These are phyloP conservation scores for Alternaria arborescens DNA, from an alignment of 2,329 filamentous ascomycete genomes.

Conservation along the genomic window DNA sequence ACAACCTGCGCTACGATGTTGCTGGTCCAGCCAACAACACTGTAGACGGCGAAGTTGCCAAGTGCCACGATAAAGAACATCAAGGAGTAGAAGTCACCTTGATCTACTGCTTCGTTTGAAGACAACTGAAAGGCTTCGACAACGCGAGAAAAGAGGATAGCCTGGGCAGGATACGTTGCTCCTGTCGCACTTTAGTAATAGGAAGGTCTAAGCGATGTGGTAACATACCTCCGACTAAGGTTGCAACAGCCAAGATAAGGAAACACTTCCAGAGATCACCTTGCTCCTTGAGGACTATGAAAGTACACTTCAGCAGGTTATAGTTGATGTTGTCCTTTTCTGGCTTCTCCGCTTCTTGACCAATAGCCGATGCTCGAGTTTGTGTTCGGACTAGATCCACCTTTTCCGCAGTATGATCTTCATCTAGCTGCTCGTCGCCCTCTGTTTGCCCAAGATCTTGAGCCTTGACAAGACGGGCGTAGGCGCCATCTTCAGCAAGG, in stretches of 20 bases:
- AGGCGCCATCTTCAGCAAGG: conserved; percentile 75
- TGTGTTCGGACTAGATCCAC: conserved; percentile 37
- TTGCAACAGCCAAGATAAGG: conserved; percentile 37
- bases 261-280: conserved; percentile 51
- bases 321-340: conserved; percentile 39
- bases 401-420: conserved; percentile 29
- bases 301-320: conserved; percentile 39
- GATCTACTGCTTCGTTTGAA: conserved; percentile 48
- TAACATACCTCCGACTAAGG: conserved; percentile 41
- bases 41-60: conserved; percentile 56
- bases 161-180: conserved; percentile 58
- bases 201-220: neutral
- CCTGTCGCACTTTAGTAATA: conserved; percentile 36
- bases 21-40: conserved; percentile 55
- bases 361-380: conserved; percentile 37
- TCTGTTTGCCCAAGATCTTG: conserved; percentile 55
- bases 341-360: conserved; percentile 29
- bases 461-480: conserved; percentile 70
- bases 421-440: conserved; percentile 25
- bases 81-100: conserved; percentile 62
- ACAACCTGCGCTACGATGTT: conserved; percentile 56
- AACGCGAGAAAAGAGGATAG: conserved; percentile 60
- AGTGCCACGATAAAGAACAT: conserved; percentile 66
- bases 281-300: conserved; percentile 42
- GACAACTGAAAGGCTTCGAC: conserved; percentile 58